These are phyloP conservation scores for Porpolomopsis calyptriformis DNA, from an alignment of 768 basidiomycete species.

Conservation along the genomic window DNA sequence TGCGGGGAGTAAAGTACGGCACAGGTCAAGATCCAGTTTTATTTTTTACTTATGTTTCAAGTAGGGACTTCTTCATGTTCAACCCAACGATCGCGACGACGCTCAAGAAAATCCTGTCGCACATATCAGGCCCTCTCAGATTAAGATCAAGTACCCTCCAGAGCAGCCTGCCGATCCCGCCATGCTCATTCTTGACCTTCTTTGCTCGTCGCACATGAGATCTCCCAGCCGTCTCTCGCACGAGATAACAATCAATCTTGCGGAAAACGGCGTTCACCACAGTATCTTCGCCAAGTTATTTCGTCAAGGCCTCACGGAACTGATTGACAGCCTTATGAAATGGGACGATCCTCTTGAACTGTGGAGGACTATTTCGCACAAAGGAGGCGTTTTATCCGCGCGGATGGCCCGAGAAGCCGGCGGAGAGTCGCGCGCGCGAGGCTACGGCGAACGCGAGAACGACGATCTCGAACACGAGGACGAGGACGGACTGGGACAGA, in stretches of 20 bases:
- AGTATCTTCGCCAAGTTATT: constrained; percentile 30
- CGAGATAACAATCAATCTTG: constrained; percentile 53
- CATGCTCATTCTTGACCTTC: constrained; percentile 40
- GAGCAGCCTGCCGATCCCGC: constrained; percentile 22
- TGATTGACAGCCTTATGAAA: constrained; percentile 29
- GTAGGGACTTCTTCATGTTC: background rate
- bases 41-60: background rate
- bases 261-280: constrained; percentile 50
- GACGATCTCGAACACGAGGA: constrained; percentile 29
- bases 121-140: constrained; percentile 25
- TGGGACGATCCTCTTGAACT: constrained; percentile 36
- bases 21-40: background rate
- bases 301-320: constrained; percentile 22
- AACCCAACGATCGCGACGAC: constrained; percentile 8
- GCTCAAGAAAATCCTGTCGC: constrained; percentile 18
- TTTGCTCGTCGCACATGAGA: constrained; percentile 38
- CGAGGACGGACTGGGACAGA: constrained; percentile 23
- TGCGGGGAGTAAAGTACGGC: constrained; percentile 15
- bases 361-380: constrained; percentile 29
- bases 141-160: constrained; percentile 25
- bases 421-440: constrained; percentile 34
- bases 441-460: constrained; percentile 28
- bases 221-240: constrained; percentile 37
- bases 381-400: constrained; percentile 32
- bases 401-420: constrained; percentile 26